phyloP scores from a whole-genome alignment of 768 basidiomycete genomes.

The Panaeolus papilionaceus region DNA sequence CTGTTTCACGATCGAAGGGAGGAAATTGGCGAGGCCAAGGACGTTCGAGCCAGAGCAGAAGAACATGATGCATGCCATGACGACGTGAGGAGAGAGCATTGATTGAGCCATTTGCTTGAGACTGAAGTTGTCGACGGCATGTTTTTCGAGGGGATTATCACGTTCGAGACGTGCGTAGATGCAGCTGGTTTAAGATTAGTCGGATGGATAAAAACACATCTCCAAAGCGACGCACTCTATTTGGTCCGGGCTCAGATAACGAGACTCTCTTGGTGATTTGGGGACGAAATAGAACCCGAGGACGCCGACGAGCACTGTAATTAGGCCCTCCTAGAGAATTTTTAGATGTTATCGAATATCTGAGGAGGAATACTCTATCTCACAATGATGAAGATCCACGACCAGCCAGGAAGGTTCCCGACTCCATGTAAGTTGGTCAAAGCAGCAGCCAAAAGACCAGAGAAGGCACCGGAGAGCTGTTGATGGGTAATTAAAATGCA shows the following conservation, averaged over 20 bases:
- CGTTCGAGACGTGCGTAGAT: constrained; percentile 10
- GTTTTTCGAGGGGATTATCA: constrained; percentile 16
- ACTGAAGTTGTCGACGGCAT: constrained; percentile 11
- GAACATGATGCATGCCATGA: constrained; percentile 14
- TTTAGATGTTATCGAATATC: not conserved
- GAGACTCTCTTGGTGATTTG: not conserved
- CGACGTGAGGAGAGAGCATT: constrained; percentile 20
- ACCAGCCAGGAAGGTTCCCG: not conserved
- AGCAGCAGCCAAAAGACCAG: constrained; percentile 10
- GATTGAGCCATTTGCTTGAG: constrained; percentile 17
- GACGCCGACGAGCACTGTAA: not conserved
- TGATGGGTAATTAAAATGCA: not conserved
- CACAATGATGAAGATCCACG: constrained; percentile 40
- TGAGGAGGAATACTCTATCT: constrained; percentile 1
- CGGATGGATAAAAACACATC: not conserved
- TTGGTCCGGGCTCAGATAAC: not conserved
- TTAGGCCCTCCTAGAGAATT: not conserved
- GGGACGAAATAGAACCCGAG: constrained; percentile 8
- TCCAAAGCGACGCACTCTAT: not conserved
- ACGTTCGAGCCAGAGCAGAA: constrained; percentile 18
- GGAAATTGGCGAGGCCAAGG: constrained; percentile 20
- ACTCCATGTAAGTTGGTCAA: not conserved
- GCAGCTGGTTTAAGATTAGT: not conserved
- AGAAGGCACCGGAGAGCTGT: constrained; percentile 5
- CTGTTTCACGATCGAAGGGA: constrained; percentile 20